Conservation (phyloP, 306 rosid species). For the Carpinus fangiana region DNA sequence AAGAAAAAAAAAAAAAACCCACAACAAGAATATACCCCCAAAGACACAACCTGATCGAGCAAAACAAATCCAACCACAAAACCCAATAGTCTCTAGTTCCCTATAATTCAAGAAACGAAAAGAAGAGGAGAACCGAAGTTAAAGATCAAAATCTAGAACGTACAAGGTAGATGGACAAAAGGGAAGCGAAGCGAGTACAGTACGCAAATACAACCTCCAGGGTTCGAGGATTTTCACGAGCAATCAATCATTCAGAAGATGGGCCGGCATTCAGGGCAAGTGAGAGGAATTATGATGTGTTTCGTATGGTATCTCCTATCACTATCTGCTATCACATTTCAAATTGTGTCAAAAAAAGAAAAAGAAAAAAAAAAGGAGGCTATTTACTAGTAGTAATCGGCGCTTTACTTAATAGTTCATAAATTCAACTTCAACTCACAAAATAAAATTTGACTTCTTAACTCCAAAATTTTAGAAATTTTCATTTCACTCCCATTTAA, state of each 20-base stretch:
- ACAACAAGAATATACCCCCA: slow-evolving; percentile 16
- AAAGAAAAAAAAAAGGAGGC: too few relatives aligned
- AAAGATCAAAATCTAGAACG: background rate
- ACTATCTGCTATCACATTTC: background rate
- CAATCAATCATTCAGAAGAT: slow-evolving; percentile 26
- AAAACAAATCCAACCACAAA: slow-evolving; percentile 10
- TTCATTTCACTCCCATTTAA: too few relatives aligned
- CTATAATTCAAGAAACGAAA: background rate
- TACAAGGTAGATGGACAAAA: background rate
- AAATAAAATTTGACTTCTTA: too few relatives aligned
- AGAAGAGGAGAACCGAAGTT: background rate
- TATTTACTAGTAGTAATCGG: too few relatives aligned
- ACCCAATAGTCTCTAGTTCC: background rate
- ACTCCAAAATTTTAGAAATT: too few relatives aligned
- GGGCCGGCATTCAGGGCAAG: slow-evolving; percentile 19
- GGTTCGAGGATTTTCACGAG: slow-evolving; percentile 11
- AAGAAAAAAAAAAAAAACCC: slow-evolving; percentile 40
- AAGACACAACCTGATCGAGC: slow-evolving; percentile 7
- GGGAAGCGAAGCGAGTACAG: slow-evolving; percentile 10
- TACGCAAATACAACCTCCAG: background rate
- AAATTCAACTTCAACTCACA: too few relatives aligned
- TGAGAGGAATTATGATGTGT: slow-evolving; percentile 35
- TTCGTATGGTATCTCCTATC: background rate
- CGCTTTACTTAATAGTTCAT: too few relatives aligned
- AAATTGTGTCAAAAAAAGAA: background rate